These are phyloP conservation scores for Parascedosporium putredinis DNA, from an alignment of 2,329 filamentous ascomycete species.

Conservation along the genomic window DNA sequence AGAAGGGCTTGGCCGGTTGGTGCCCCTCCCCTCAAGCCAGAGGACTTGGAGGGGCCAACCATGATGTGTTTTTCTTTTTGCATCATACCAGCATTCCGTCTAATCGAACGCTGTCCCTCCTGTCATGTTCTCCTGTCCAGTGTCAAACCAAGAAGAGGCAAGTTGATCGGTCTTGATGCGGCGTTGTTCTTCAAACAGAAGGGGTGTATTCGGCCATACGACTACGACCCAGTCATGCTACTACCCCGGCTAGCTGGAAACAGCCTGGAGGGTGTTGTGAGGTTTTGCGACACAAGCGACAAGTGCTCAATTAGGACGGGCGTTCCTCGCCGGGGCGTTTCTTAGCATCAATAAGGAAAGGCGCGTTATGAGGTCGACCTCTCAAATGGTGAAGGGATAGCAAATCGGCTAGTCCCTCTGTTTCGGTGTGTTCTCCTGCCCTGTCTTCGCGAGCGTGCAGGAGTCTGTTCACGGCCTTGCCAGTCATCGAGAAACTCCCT, in stretches of 20 bases:
- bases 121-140: neutral
- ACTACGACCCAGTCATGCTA: neutral
- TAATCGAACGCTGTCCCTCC: neutral
- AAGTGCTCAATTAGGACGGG: no score
- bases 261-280: neutral
- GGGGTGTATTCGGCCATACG: slow-evolving; percentile 1
- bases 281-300: neutral
- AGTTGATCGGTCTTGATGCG: slow-evolving; percentile 1
- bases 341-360: no score
- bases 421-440: no score
- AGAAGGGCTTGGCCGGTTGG: no score
- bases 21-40: no score
- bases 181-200: neutral
- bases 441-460: neutral
- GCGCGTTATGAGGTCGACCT: no score
- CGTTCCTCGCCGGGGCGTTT: no score
- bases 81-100: no score
- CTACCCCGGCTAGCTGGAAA: neutral
- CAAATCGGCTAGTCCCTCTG: no score
- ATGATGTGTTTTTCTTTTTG: no score
- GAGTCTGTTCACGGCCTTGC: neutral
- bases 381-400: no score
- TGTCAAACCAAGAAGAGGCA: neutral
- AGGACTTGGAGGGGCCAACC: no score
- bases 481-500: neutral